Base-by-base conservation (phyloP, 495 filamentous ascomycete genomes). In the Daldinia childiae region DNA sequence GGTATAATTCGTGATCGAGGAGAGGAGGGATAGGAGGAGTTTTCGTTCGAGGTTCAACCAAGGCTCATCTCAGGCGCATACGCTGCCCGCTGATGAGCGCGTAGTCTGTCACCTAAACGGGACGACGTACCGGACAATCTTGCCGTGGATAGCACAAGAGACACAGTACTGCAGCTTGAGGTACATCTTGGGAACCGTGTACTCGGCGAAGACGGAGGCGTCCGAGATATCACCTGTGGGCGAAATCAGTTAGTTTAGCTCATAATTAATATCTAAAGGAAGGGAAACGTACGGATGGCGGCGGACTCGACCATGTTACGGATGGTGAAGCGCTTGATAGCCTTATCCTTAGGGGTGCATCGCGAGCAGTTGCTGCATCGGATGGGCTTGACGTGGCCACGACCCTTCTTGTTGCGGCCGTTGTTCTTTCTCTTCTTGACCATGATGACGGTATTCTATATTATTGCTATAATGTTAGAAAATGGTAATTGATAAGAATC, bases 101-200 rank as follows among this genome's bases (percentile, higher is more conserved):
- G 76, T 72, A 77, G 74, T 79, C 74, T 66, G 76, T 60, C 56
- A 62, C 71, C 72, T 71, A 21, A 26, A 57, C 51, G 66, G 76
- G 79, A 79, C 79, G 78, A 88, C 93, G 82, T 92, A 99, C 95
- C 95, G 95, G 82, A 99, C 96, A 83, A 98, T 98, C 92, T 99
- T 99, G 87, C 96, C 95, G 88, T 98, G 95, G 79, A 99, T 98
- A 76, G 95, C 95, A 86, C 95, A 98, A 81, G 96, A 98, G 79
- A 99, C 95, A 83, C 95, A 99, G 92, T 99, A 99, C 88, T 99
- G 95, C 82, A 99, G 91, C 90, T 99, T 99, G 83, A 99, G 87
- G 91, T 99, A 99, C 95, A 99, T 99, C 90, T 99, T 99, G 83
- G 95, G 95, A 82, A 99, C 94, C 66, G 93, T 92, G 88, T 99